Evolutionary conservation across 2,329 filamentous ascomycete genomes (phyloP), one percentile per base, ranked within the genome.

Genomic region (Orbilia brochopaga): DNA sequence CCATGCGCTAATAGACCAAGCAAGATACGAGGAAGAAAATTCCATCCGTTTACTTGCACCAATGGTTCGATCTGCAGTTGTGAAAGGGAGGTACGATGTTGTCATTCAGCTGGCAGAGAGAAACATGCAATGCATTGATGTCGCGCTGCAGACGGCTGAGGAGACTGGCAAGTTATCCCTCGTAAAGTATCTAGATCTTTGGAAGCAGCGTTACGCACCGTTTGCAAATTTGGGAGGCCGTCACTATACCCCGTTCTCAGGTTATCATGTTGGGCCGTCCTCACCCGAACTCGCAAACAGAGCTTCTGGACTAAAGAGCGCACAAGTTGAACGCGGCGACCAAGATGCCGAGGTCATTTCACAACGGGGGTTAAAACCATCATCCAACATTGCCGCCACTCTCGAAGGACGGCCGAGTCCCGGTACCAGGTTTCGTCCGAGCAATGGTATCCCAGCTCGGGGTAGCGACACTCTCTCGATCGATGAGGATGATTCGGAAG

Each of bases 41-140:
- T 24, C 40, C 0, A 63, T 72, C 24, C 48, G 60, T 2, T 40
- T 65, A 10, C 50, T 72, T 2, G 67, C 42, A 0, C 67, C 67
- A 0, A 46, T 65, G 60, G 67, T 72, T 15, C 24, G 40, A 10
- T 42, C 52, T 11, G 67, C 67, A 1, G 60, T 72, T 0, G 15
- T 65, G 50, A 27, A 72, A 23, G 67, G 67, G 19, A 32, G 51
- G 15, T 72, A 56, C 35, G 67, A 72, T 57, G 55, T 65, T 3
- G 67, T 72, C 15, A 51, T 72, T 24, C 44, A 72, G 32, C 40
- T 72, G 53, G 51, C 60, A 7, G 60, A 72, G 56, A 37, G 40
- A 15, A 72, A 72, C 35, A 54, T 57, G 24, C 32, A 64, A 50
- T 72, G 67, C 40, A 72, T 72, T 48, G 67, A 72, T 32, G 60